Base-by-base conservation (phyloP, 1,139 yeast species). In the Saccharomycopsis phalli region DNA sequence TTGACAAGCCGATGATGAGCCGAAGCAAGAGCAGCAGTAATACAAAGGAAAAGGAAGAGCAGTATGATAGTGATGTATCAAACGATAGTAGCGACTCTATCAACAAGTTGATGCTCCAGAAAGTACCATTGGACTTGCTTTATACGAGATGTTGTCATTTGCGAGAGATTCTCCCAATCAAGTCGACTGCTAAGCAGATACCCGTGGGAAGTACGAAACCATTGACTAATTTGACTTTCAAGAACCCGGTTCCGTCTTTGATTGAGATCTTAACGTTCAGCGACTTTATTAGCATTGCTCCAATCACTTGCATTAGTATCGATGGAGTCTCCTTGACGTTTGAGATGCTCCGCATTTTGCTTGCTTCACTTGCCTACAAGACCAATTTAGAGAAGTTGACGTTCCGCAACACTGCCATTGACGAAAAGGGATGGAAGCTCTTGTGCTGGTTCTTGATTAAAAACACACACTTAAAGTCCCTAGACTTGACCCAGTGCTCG, bases 121-220 rank as follows among this genome's bases (percentile, higher is more conserved):
- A 53, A 21, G 55, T 63, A n/a, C 66, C 83, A 0, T 61, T 84
- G 44, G 94, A 83, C 52, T 73, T 77, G 32, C 65, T 88, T 13
- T 88, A 88, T 58, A 84, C 96, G 0, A 66, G 96, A 49, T 87
- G 96, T 57, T 88, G 96, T 54, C 97, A 88, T 60, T 65, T 88
- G 47, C 68, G 97, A 41, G 97, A 88, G 54, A 88, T 88, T 41
- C 61, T 88, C 49, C 97, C 97, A 1, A 87, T 88, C 46, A 94
- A 95, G 1, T 94, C 95, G 0, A 86, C 94, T 0, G 58, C 86
- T 51, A 81, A 80, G 53, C 93, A 81, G 53, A 66, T 81, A 41
- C 84, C 83, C 11, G 67, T 73, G 41, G 83, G 81, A 1, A 71
- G 83, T 0, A 68, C 75, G 48, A 82, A 80, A 14, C 84, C 88